Percentiles rank a stretch among this genome's conserved stretches.
These are phyloP conservation scores for Pseudogymnoascus verrucosus DNA, from an alignment of 2,329 filamentous ascomycete genomes.

Conservation along the genomic window DNA sequence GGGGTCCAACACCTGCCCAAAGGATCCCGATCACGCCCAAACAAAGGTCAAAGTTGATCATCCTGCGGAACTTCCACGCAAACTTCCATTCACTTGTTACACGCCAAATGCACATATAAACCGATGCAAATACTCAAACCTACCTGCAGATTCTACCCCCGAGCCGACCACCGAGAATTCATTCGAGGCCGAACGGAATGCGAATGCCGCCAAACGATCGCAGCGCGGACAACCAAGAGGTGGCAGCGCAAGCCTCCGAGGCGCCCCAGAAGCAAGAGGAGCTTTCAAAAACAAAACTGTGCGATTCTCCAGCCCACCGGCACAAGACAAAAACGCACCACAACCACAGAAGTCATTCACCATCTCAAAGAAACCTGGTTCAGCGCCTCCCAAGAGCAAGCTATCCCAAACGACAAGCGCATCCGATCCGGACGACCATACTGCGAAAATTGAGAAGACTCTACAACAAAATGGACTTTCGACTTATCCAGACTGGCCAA, in stretches of 20 bases:
- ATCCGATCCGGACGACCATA: constrained; percentile 22
- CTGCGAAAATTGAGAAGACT: constrained; percentile 43
- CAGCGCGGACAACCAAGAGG: constrained; percentile 19
- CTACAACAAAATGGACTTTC: constrained; percentile 41
- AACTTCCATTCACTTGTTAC: constrained; percentile 13
- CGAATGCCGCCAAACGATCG: constrained; percentile 28
- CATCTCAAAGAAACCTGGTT: constrained; percentile 7
- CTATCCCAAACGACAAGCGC: constrained; percentile 3
- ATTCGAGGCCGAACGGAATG: constrained; percentile 25
- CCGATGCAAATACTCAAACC: constrained; percentile 16
- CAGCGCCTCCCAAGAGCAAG: constrained; percentile 1
- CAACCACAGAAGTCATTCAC: background rate
- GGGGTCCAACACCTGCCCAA: background rate
- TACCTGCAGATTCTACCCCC: constrained; percentile 14
- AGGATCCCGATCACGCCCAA: background rate
- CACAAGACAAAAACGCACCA: background rate
- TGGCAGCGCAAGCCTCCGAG: constrained; percentile 17
- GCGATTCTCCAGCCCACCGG: constrained; percentile 18
- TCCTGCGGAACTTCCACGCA: constrained; percentile 8
- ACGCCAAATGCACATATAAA: constrained; percentile 7
- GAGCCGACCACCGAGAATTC: constrained; percentile 15
- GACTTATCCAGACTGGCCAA: constrained; percentile 42
- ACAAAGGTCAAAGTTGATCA: background rate
- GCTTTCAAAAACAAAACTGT: constrained; percentile 20
- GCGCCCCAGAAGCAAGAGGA: constrained; percentile 17